Base-by-base conservation (phyloP, 352 stramenopile genomes). In the Pythium dissotocum region DNA sequence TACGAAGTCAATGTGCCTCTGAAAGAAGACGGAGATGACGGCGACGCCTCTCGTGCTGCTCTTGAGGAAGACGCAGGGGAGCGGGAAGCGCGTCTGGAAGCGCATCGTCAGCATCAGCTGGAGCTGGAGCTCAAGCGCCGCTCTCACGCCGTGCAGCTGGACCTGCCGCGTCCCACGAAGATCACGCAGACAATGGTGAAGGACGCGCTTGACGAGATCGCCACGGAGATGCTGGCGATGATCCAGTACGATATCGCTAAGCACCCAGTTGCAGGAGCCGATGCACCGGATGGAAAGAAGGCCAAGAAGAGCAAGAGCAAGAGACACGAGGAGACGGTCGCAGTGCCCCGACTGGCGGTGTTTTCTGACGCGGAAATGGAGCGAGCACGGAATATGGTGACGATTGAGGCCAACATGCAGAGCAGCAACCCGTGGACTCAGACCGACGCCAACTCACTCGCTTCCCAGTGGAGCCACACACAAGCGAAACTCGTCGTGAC, bases 61-160 rank as follows among this genome's bases (percentile, higher is more conserved):
- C 61, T 66, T 13, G 82, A 91, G 40, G 87, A 97, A 61, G 93
- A 98, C 57, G 91, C 91, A 18, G 88, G 88, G 8, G 90, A 97
- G 48, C 75, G 80, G 9, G 90, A 97, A 62, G 79, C 78, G 24
- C 81, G 88, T 21, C 52, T 89, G 51, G 62, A 70, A 24, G 49
- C 48, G 3, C 63, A 77, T 36, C 75, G 70, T 12, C 76, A 89
- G 55, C 78, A 73, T 16, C 71, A 89, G 51, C 53, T 76, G 1
- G 77, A 87, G 65, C 65, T 68, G 40, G 84, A 96, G 70, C 77
- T 85, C 6, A 77, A 80, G 61, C 77, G 88, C 9, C 83, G 82
- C 16, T 93, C 86, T 0, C 76, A 71, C 26, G 85, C 85, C 44
- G 80, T 95, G 28, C 88, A 94, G 58, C 78, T 79, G 18, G 72